Percentiles rank a stretch among this genome's conserved stretches.
phyloP scores from a whole-genome alignment of 345 rosid genomes.

The Theobroma cacao region DNA sequence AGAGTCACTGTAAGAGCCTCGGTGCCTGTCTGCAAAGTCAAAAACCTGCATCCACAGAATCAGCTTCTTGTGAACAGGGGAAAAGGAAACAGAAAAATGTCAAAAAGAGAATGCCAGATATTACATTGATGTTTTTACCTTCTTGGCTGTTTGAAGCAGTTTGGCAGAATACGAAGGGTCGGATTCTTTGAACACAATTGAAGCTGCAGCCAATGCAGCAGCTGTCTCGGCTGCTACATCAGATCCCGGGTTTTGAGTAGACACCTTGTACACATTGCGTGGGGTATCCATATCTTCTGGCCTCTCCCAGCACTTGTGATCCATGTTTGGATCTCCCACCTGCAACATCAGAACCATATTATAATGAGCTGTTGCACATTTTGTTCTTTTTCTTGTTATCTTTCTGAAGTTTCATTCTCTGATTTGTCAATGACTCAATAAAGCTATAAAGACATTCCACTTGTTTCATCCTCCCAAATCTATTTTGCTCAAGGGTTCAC shows the following conservation, averaged over 20 bases:
- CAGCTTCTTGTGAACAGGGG: constrained; percentile 3
- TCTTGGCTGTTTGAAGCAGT: constrained; percentile 51
- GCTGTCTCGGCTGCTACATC: constrained; percentile 85
- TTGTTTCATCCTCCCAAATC: too few species aligned
- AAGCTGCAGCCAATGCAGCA: constrained; percentile 77
- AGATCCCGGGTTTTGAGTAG: constrained; percentile 62
- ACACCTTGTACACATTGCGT: constrained; percentile 58
- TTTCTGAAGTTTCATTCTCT: background rate
- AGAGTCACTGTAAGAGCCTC: constrained; percentile 70
- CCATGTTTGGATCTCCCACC: constrained; percentile 74
- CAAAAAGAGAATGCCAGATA: background rate
- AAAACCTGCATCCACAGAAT: constrained; percentile 43
- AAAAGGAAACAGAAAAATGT: background rate
- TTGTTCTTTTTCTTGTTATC: background rate
- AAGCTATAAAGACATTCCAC: background rate
- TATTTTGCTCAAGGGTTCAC: background rate
- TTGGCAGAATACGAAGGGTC: constrained; percentile 59
- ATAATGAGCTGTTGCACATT: background rate
- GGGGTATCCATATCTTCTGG: constrained; percentile 83
- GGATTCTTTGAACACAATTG: constrained; percentile 60
- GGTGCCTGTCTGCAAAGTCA: constrained; percentile 60
- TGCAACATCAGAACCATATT: constrained; percentile 20
- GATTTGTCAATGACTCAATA: background rate
- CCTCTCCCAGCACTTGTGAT: constrained; percentile 76
- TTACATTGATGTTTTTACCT: constrained; percentile 23